Conservation (phyloP, 768 basidiomycete species). For the Rubroboletus satanas region DNA sequence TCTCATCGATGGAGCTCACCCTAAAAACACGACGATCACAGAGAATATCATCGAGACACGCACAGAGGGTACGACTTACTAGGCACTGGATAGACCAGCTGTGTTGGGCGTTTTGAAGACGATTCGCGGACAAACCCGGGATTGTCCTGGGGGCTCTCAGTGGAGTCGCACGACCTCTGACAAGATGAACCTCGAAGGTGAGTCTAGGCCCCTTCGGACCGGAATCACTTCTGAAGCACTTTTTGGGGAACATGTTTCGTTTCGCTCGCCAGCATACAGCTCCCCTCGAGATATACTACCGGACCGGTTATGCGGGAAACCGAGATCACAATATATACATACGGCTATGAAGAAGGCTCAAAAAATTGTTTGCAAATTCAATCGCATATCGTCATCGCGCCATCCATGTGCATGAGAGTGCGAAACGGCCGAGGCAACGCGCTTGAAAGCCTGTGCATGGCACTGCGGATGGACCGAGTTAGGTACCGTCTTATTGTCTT, state of each 20-base stretch:
- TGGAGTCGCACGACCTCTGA: background rate
- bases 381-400: background rate
- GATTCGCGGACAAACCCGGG: background rate
- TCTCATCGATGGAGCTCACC: background rate
- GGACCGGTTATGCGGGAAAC: background rate
- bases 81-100: background rate
- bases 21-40: background rate
- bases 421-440: background rate
- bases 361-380: background rate
- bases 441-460: background rate
- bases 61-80: background rate
- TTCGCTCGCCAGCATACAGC: too few relatives aligned
- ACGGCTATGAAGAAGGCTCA: background rate
- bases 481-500: constrained; percentile 11
- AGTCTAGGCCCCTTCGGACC: background rate
- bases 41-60: background rate
- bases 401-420: background rate
- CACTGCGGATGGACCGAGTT: background rate
- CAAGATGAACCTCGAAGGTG: too few relatives aligned
- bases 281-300: background rate
- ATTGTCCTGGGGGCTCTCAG: background rate
- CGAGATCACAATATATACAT: background rate
- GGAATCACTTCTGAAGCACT: too few relatives aligned
- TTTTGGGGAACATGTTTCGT: too few relatives aligned
- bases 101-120: background rate